Percentiles rank a stretch among this genome's conserved stretches.
Evolutionary conservation across 2,329 filamentous ascomycete genomes (phyloP).

Genomic region (Trichoderma citrinoviride): DNA sequence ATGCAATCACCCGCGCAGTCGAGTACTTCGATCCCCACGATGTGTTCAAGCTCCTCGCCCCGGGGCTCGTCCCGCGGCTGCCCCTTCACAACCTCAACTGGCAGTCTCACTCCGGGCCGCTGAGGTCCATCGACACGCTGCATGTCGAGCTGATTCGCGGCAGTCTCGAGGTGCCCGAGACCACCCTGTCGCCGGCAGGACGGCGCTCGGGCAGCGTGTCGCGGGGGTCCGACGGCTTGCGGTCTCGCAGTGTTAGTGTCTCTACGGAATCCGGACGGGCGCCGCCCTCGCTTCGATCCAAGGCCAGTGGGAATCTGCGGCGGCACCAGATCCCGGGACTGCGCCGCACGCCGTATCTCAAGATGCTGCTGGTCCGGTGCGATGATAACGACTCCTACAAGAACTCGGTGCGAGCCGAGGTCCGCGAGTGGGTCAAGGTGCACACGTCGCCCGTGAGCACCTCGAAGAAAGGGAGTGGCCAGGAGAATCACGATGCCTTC

Average conservation of each 20-base stretch:
- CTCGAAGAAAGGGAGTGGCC: constrained; percentile 57
- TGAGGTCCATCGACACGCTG: constrained; percentile 89
- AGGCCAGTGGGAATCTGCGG: constrained; percentile 45
- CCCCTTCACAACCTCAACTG: constrained; percentile 92
- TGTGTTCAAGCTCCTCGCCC: constrained; percentile 77
- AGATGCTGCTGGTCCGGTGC: constrained; percentile 83
- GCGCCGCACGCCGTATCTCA: constrained; percentile 89
- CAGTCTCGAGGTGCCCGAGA: constrained; percentile 46
- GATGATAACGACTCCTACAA: constrained; percentile 97
- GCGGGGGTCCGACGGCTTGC: constrained; percentile 59
- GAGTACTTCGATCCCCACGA: constrained; percentile 94
- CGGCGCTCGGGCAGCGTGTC: constrained; percentile 36
- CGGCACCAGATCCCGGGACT: constrained; percentile 94
- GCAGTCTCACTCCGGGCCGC: constrained; percentile 88
- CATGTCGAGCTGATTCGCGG: constrained; percentile 81
- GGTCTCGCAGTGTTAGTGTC: constrained; percentile 50
- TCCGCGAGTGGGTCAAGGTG: constrained; percentile 88
- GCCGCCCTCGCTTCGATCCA: constrained; percentile 33
- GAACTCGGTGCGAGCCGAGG: constrained; percentile 67
- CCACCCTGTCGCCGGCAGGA: constrained; percentile 32
- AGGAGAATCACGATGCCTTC: constrained; percentile 93
- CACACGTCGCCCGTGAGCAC: constrained; percentile 61
- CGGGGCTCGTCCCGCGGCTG: constrained; percentile 72
- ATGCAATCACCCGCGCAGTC: constrained; percentile 52
- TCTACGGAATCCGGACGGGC: constrained; percentile 32